Percentiles rank a stretch among this genome's conserved stretches.
phyloP scores from a whole-genome alignment of 441 rosid species.

The Aleurites moluccanus region DNA sequence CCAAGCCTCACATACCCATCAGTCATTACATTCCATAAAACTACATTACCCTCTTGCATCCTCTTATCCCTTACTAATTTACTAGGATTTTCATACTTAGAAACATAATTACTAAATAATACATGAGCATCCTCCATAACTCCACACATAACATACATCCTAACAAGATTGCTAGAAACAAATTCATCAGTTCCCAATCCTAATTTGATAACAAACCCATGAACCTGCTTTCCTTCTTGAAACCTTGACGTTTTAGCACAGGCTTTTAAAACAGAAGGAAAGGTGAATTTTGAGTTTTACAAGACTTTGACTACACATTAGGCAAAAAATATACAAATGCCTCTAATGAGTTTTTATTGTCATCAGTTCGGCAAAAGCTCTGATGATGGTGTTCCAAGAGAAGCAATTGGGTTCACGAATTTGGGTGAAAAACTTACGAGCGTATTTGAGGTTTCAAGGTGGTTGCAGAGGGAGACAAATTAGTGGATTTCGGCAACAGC shows the following conservation, averaged over 20 bases:
- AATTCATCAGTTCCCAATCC: slow-evolving; percentile 56
- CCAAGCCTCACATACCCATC: slow-evolving; percentile 53
- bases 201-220: slow-evolving; percentile 50
- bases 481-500: slow-evolving; percentile 67
- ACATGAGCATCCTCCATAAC: slow-evolving; percentile 45
- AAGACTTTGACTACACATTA: slow-evolving; percentile 42
- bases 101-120: slow-evolving; percentile 38
- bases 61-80: slow-evolving; percentile 33
- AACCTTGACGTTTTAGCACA: slow-evolving; percentile 47
- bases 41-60: slow-evolving; percentile 46
- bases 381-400: slow-evolving; percentile 70
- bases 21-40: slow-evolving; percentile 65
- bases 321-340: slow-evolving; percentile 42
- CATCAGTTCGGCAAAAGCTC: slow-evolving; percentile 51
- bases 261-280: slow-evolving; percentile 67
- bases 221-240: slow-evolving; percentile 59
- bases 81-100: neutral
- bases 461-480: slow-evolving; percentile 42
- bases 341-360: slow-evolving; percentile 21
- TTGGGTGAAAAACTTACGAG: slow-evolving; percentile 42
- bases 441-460: slow-evolving; percentile 44
- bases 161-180: slow-evolving; percentile 57
- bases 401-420: slow-evolving; percentile 60
- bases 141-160: slow-evolving; percentile 55
- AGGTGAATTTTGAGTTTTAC: slow-evolving; percentile 60